Evolutionary conservation across 129 eudicot species (phyloP).

Genomic region (Flaveria trinervia): DNA sequence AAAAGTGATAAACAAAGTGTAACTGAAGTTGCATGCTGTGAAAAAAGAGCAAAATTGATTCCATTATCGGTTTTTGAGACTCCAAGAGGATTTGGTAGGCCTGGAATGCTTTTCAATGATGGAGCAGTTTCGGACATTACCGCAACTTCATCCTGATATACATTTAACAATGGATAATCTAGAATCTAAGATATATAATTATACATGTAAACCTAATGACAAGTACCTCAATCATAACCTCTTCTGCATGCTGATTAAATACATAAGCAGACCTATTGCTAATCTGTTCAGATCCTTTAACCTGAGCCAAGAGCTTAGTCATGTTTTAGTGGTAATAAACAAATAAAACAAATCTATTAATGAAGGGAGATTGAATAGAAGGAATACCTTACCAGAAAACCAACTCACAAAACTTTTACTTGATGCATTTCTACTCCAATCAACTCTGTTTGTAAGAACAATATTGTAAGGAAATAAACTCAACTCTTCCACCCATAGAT

Average conservation of each 20-base stretch:
- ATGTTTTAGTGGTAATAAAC: slow-evolving; percentile 9
- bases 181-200: neutral
- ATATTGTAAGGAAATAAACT: neutral
- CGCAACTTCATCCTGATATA: slow-evolving; percentile 59
- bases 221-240: slow-evolving; percentile 64
- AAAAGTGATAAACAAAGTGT: slow-evolving; percentile 76
- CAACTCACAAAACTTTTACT: slow-evolving; percentile 32
- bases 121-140: slow-evolving; percentile 44
- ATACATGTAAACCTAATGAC: slow-evolving; percentile 8
- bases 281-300: slow-evolving; percentile 38
- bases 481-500: neutral
- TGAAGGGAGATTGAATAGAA: slow-evolving; percentile 7
- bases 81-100: slow-evolving; percentile 87
- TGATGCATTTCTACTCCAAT: slow-evolving; percentile 38
- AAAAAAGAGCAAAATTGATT: slow-evolving; percentile 81
- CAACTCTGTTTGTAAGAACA: slow-evolving; percentile 36
- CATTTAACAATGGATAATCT: slow-evolving; percentile 4
- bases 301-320: slow-evolving; percentile 45
- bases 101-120: slow-evolving; percentile 56
- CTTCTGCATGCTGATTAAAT: slow-evolving; percentile 48
- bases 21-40: slow-evolving; percentile 86
- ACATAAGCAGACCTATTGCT: slow-evolving; percentile 27
- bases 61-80: slow-evolving; percentile 83
- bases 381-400: slow-evolving; percentile 45
- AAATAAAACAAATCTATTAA: neutral